A percentile compares a stretch with the other conserved stretches of the same genome.
phyloP scores from a whole-genome alignment of 345 rosid species.

The Eucalyptus curtisii region DNA sequence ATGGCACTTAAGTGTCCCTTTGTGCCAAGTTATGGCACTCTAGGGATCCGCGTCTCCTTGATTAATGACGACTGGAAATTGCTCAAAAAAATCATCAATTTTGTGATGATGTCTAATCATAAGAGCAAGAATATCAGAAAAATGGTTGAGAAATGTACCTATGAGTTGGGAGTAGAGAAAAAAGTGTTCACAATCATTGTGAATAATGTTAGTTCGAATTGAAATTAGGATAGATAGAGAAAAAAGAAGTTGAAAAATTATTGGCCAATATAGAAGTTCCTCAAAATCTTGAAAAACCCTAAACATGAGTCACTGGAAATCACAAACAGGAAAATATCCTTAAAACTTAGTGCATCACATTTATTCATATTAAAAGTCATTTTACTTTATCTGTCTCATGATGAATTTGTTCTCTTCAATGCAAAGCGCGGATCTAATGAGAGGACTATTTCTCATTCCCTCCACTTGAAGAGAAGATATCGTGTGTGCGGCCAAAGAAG shows the following conservation, averaged over 20 bases:
- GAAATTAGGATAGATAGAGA: neutral
- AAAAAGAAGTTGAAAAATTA: neutral
- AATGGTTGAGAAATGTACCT: no score
- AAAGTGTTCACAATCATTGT: no score
- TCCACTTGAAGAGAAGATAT: neutral
- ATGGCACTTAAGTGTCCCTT: no score
- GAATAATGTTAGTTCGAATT: neutral
- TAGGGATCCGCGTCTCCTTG: no score
- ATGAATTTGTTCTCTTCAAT: neutral
- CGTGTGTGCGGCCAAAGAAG: neutral
- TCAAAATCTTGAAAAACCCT: neutral
- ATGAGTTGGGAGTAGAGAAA: no score
- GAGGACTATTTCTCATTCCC: neutral
- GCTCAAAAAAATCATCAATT: no score
- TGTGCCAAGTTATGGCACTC: no score
- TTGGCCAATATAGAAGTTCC: neutral
- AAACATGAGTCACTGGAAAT: neutral
- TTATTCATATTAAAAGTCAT: neutral
- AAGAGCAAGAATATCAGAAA: no score
- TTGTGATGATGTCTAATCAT: no score
- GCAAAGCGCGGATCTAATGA: neutral
- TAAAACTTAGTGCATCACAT: neutral
- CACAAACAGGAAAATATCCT: neutral
- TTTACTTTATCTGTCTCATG: neutral
- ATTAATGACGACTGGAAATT: no score